Evolutionary conservation across 1,284 basidiomycete species (phyloP).

Genomic region (Cutaneotrichosporon cutaneum): DNA sequence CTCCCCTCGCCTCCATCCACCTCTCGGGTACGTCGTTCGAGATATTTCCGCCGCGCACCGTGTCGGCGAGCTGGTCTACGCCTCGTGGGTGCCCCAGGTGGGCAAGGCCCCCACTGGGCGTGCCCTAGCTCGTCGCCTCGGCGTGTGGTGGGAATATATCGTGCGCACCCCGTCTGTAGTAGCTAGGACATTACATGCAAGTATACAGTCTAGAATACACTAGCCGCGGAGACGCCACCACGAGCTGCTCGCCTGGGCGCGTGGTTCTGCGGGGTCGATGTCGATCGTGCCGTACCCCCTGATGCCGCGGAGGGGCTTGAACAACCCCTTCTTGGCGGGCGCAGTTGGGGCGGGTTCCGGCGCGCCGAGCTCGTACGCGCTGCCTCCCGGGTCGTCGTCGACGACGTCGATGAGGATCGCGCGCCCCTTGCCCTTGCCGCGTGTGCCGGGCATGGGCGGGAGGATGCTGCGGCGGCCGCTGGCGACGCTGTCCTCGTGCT

Average conservation of each 20-base stretch:
- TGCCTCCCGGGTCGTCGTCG: constrained; percentile 9
- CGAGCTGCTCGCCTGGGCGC: background rate
- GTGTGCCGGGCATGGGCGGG: background rate
- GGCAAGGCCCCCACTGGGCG: no score
- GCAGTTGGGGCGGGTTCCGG: background rate
- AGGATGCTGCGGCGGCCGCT: constrained; percentile 1
- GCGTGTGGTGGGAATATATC: background rate
- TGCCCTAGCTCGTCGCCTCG: no score
- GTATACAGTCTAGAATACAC: constrained; percentile 12
- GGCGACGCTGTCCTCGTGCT: constrained; percentile 5
- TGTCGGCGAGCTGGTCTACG: no score
- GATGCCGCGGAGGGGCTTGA: background rate
- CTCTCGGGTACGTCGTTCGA: background rate
- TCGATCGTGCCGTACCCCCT: constrained; percentile 18
- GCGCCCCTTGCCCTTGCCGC: constrained; percentile 12
- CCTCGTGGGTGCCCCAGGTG: no score
- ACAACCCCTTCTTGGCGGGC: background rate
- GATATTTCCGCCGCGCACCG: no score
- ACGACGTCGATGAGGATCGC: background rate
- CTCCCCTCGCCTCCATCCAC: background rate
- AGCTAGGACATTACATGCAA: constrained; percentile 4
- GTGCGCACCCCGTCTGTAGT: background rate
- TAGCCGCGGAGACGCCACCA: constrained; percentile 9
- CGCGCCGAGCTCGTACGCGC: constrained; percentile 12
- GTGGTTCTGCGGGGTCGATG: constrained; percentile 1